Evolutionary conservation across 139 green algal species (phyloP).

Genomic region (Picocystis salinarum): DNA sequence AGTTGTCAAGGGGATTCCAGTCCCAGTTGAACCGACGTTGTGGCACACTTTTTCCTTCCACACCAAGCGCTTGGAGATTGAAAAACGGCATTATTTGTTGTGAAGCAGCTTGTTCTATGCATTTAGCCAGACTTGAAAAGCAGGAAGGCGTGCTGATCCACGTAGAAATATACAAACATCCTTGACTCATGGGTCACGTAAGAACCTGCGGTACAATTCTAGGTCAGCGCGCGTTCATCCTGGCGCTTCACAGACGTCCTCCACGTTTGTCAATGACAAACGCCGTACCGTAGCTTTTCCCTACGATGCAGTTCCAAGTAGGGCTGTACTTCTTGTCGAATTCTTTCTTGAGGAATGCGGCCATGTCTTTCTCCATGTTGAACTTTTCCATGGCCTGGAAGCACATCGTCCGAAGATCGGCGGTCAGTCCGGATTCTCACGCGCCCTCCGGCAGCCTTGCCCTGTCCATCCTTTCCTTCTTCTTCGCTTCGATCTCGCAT

Average conservation of each 20-base stretch:
- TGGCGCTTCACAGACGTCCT: too few species aligned
- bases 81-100: too few species aligned
- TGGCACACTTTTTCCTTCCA: too few species aligned
- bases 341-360: slow-evolving; percentile 96
- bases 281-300: slow-evolving; percentile 72
- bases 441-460: neutral
- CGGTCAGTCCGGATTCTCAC: neutral
- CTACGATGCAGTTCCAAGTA: slow-evolving; percentile 98
- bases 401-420: neutral
- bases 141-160: slow-evolving; percentile 66
- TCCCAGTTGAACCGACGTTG: too few species aligned
- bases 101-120: too few species aligned
- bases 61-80: too few species aligned
- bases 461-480: neutral
- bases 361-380: slow-evolving; percentile 97
- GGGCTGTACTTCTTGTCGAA: slow-evolving; percentile 95
- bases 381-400: slow-evolving; percentile 82
- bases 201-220: slow-evolving; percentile 44
- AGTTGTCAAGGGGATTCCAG: too few species aligned
- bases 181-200: slow-evolving; percentile 97
- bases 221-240: too few species aligned
- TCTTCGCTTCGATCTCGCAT: neutral
- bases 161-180: slow-evolving; percentile 97
- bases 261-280: neutral
- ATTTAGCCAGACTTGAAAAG: slow-evolving; percentile 89